Evolutionary conservation across 2,329 filamentous ascomycete species (phyloP), one percentile per base, ranked within the genome.

Genomic region (Cytospora mali): DNA sequence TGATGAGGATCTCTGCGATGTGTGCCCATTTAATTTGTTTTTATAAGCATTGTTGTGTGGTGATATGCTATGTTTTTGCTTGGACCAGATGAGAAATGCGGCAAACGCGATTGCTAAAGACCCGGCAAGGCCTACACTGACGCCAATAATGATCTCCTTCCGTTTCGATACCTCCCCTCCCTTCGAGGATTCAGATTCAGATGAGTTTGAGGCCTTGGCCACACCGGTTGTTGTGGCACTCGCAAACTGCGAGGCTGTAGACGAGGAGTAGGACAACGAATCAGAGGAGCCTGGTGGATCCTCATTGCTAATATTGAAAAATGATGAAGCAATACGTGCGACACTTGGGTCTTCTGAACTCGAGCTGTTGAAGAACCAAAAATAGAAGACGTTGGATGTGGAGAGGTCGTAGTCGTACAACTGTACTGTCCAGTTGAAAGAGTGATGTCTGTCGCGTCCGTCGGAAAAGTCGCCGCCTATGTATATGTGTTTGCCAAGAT

Each of bases 301-400:
- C 6, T 46, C 60, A 1, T 29, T 46, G 21, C 54, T 67, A 18
- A 69, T 68, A 55, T 67, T 67, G 60, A 69, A 69, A 31, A 49
- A 66, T 0, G 62, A 31, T 1, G 66, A 67, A 1, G 55, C 51
- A 27, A 64, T 21, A 6, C 39, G 18, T 21, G 16, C n/a, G 16
- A 33, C 35, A 13, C 33, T 29, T 10, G 39, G 29, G 23, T 64
- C 60, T 4, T 66, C 69, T 13, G 66, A 67, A 6, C 42, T 35
- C 16, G 39, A 51, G 11, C 67, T 66, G 27, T 70, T 63, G 39
- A 67, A 69, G n/a, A 70, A 49, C 68, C 67, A 69, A 18, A 68
- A 54, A 50, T 66, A 70, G 55, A 68, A 67, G 54, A 64, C 42
- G 35, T 65, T 58, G 1, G 68, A 69, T 21, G 33, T 23, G 6